These are phyloP conservation scores for Pinus taeda DNA, from an alignment of 75 land plant genomes.

Conservation along the genomic window DNA sequence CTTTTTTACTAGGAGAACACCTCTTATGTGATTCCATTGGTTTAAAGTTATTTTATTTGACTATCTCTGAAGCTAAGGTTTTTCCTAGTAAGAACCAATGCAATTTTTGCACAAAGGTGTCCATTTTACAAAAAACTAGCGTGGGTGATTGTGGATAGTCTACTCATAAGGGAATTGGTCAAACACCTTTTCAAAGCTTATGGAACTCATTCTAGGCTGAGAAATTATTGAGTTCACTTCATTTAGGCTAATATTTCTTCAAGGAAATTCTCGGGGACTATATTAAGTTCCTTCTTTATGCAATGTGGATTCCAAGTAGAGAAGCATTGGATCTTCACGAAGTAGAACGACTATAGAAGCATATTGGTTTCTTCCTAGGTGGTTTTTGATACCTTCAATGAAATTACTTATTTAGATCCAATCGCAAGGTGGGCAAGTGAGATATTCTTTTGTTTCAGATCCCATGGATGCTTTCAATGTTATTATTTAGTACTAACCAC, in stretches of 20 bases:
- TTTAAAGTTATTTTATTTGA: too few relatives aligned
- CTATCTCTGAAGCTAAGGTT: too few relatives aligned
- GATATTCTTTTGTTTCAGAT: not conserved
- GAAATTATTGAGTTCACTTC: not conserved
- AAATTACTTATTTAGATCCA: constrained; percentile 74
- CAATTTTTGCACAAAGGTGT: too few relatives aligned
- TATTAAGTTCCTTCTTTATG: not conserved
- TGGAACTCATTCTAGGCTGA: not conserved
- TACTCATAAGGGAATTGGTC: too few relatives aligned
- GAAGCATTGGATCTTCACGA: not conserved
- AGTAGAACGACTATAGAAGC: not conserved
- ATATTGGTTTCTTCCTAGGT: constrained; percentile 46
- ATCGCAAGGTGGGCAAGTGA: constrained; percentile 58
- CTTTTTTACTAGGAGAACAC: too few relatives aligned
- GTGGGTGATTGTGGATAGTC: too few relatives aligned
- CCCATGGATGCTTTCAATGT: not conserved
- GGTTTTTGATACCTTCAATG: constrained; percentile 57
- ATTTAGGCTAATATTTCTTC: too few relatives aligned
- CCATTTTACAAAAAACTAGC: too few relatives aligned
- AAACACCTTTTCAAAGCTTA: too few relatives aligned
- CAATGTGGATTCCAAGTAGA: constrained; percentile 1
- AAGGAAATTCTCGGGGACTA: not conserved
- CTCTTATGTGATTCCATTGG: too few relatives aligned
- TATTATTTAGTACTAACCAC: too few relatives aligned
- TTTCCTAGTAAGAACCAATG: too few relatives aligned